Percentiles rank a stretch among this genome's conserved stretches.
Conservation (phyloP, 2,329 filamentous ascomycete species). For the Aschersonia sp. region DNA sequence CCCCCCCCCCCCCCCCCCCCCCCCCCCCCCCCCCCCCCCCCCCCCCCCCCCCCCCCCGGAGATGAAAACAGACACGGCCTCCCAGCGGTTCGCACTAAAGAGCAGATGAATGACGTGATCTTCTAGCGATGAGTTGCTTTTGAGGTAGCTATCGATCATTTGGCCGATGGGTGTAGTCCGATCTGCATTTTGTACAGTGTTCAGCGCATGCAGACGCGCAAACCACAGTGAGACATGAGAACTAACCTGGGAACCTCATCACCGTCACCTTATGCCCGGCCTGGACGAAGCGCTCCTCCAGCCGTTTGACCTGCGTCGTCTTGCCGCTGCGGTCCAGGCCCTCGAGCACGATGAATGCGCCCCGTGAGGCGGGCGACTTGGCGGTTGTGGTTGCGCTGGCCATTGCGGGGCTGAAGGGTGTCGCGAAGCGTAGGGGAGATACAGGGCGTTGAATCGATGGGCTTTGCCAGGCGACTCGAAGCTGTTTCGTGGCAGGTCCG, state of each 20-base stretch:
- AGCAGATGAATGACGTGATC: constrained; percentile 84
- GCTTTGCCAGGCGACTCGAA: too few species aligned
- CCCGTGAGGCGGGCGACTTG: constrained; percentile 21
- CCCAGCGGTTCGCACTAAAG: constrained; percentile 87
- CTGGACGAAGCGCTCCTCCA: constrained; percentile 40
- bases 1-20: too few species aligned
- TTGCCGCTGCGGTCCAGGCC: constrained; percentile 84
- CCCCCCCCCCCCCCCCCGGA: too few species aligned
- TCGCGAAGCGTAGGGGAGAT: neutral
- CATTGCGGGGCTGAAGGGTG: neutral
- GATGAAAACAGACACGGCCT: constrained; percentile 37
- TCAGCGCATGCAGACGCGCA: neutral
- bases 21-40: too few species aligned
- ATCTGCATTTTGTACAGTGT: constrained; percentile 32
- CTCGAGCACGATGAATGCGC: constrained; percentile 71
- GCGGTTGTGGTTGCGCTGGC: neutral
- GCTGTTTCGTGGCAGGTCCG: too few species aligned
- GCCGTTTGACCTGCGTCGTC: constrained; percentile 69
- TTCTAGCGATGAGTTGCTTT: constrained; percentile 55
- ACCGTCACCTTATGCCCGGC: constrained; percentile 33
- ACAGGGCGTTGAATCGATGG: too few species aligned
- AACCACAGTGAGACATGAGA: neutral
- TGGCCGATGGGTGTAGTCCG: constrained; percentile 71
- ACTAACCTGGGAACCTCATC: constrained; percentile 43
- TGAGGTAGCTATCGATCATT: constrained; percentile 75